Evolutionary conservation across 805 yeast genomes (phyloP).

Genomic region (Teunomyces stri): DNA sequence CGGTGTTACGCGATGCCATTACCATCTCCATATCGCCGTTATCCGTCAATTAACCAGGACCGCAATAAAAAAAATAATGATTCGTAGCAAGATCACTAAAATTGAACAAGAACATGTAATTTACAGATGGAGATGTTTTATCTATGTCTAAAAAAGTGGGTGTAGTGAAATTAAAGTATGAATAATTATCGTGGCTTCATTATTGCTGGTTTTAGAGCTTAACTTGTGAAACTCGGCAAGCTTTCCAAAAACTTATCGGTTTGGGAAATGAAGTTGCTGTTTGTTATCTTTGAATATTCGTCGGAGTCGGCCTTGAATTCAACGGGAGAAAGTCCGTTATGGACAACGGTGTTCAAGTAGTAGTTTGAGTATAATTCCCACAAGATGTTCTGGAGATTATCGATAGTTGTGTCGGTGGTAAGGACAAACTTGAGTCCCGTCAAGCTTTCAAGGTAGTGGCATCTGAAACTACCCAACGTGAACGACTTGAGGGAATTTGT

Average conservation of each 20-base stretch:
- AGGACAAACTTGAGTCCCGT: slow-evolving; percentile 75
- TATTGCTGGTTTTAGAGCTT: background rate
- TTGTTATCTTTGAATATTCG: slow-evolving; percentile 42
- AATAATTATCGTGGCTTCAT: background rate
- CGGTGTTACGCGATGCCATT: background rate
- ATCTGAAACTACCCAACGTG: slow-evolving; percentile 72
- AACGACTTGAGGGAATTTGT: slow-evolving; percentile 47
- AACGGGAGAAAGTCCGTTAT: slow-evolving; percentile 53
- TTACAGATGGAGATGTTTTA: no score
- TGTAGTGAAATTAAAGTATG: no score
- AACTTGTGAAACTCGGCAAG: slow-evolving; percentile 15
- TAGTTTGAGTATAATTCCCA: slow-evolving; percentile 58
- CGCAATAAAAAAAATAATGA: background rate
- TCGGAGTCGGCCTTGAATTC: slow-evolving; percentile 49
- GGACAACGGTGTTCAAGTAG: slow-evolving; percentile 59
- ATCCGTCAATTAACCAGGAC: background rate
- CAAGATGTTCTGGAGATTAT: slow-evolving; percentile 53
- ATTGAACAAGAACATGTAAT: no score
- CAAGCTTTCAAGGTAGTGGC: slow-evolving; percentile 78
- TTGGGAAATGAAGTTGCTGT: slow-evolving; percentile 52
- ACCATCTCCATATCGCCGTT: background rate
- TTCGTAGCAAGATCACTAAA: no score
- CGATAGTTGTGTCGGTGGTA: slow-evolving; percentile 62
- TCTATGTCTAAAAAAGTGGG: no score
- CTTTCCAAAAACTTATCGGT: slow-evolving; percentile 48